Evolutionary conservation across 2,329 filamentous ascomycete genomes (phyloP).

Genomic region (Colletotrichum sp.): DNA sequence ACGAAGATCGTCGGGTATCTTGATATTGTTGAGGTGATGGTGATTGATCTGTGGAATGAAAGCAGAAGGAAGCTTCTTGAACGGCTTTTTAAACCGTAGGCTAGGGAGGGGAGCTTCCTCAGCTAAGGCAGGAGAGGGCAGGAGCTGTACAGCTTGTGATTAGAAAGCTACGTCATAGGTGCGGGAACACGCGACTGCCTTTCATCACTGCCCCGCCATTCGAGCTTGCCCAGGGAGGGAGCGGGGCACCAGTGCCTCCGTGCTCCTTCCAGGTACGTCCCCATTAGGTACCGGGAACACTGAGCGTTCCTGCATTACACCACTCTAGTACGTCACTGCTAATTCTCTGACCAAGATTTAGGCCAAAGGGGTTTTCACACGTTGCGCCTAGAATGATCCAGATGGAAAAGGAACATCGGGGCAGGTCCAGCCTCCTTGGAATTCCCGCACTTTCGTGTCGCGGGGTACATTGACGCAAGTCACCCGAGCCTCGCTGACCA

Average conservation of each 20-base stretch:
- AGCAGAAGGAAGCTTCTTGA: neutral
- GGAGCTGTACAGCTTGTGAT: conserved; percentile 19
- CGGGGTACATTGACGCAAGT: neutral
- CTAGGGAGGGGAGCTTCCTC: conserved; percentile 11
- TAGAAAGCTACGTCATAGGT: conserved; percentile 22
- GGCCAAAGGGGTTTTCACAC: conserved; percentile 14
- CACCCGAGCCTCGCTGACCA: neutral
- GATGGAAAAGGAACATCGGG: conserved; percentile 1
- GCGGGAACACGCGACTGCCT: conserved; percentile 21
- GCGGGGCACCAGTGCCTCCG: conserved; percentile 15
- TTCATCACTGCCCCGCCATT: conserved; percentile 22
- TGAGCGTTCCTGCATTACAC: conserved; percentile 19
- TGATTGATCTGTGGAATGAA: neutral
- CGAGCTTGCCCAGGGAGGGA: conserved; percentile 14
- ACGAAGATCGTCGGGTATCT: conserved; percentile 12
- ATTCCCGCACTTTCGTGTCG: neutral
- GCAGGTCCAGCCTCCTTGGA: neutral
- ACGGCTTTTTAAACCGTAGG: conserved; percentile 1
- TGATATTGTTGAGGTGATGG: neutral
- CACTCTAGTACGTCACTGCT: conserved; percentile 18
- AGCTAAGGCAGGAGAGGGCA: neutral
- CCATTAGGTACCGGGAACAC: conserved; percentile 13
- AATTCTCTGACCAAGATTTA: conserved; percentile 9
- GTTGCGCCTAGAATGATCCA: conserved; percentile 17
- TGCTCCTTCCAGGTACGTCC: conserved; percentile 12